Percentiles rank a stretch among this genome's conserved stretches.
Conservation (phyloP, 345 rosid species). For the Cardamine chenopodiifolia region DNA sequence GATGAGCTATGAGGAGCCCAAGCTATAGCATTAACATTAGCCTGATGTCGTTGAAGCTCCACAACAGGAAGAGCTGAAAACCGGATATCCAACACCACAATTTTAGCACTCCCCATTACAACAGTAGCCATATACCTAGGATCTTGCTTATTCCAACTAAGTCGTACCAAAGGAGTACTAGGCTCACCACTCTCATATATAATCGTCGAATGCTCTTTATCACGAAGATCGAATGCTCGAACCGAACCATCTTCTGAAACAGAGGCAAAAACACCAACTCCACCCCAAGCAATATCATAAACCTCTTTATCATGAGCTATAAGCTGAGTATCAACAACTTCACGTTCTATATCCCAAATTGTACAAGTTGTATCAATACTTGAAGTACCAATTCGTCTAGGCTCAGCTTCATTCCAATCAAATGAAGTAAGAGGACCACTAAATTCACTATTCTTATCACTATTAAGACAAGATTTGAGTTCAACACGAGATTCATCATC, state of each 20-base stretch:
- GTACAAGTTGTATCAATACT: slow-evolving; percentile 94
- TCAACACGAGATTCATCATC: slow-evolving; percentile 71
- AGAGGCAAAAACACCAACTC: slow-evolving; percentile 89
- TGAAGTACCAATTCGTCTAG: slow-evolving; percentile 84
- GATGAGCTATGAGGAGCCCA: slow-evolving; percentile 97
- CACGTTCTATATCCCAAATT: slow-evolving; percentile 90
- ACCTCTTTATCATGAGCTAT: slow-evolving; percentile 96
- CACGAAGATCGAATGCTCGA: slow-evolving; percentile 82
- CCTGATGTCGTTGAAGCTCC: slow-evolving; percentile 86
- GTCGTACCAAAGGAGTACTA: slow-evolving; percentile 72
- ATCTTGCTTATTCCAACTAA: slow-evolving; percentile 97
- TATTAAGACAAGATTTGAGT: slow-evolving; percentile 62
- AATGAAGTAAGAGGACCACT: slow-evolving; percentile 94
- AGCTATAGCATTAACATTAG: slow-evolving; percentile 83
- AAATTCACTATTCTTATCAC: slow-evolving; percentile 83
- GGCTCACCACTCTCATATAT: slow-evolving; percentile 91
- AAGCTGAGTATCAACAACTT: slow-evolving; percentile 83
- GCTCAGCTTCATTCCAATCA: slow-evolving; percentile 97
- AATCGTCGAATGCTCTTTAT: slow-evolving; percentile 90
- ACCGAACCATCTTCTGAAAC: slow-evolving; percentile 88
- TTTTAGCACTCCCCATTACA: slow-evolving; percentile 84
- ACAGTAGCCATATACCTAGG: slow-evolving; percentile 96
- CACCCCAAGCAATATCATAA: slow-evolving; percentile 95
- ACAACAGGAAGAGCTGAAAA: slow-evolving; percentile 86
- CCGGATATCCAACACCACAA: slow-evolving; percentile 82